phyloP scores from a whole-genome alignment of 2,329 filamentous ascomycete species.

The Amauroascus verrucosus region DNA sequence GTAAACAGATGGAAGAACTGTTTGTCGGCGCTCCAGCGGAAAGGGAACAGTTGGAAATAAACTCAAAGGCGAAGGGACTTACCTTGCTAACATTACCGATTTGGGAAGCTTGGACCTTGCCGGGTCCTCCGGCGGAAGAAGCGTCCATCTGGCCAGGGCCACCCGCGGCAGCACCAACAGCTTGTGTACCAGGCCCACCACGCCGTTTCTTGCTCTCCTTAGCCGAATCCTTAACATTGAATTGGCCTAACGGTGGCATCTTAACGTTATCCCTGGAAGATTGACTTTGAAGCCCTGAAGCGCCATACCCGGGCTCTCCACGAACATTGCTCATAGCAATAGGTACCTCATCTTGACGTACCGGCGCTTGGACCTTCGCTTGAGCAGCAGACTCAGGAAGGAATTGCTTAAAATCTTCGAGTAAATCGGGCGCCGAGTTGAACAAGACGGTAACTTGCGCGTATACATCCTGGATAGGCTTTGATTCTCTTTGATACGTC shows the following conservation, averaged over 20 bases:
- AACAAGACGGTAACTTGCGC: conserved; percentile 92
- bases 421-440: conserved; percentile 79
- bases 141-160: conserved; percentile 27
- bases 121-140: conserved; percentile 26
- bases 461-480: conserved; percentile 97
- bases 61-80: conserved; percentile 19
- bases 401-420: conserved; percentile 99
- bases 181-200: conserved; percentile 42
- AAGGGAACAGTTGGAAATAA: too few relatives aligned
- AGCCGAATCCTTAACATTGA: conserved; percentile 70
- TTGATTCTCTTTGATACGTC: conserved; percentile 95
- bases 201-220: conserved; percentile 88
- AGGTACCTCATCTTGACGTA: conserved; percentile 58
- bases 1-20: too few relatives aligned
- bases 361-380: conserved; percentile 50
- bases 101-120: conserved; percentile 29
- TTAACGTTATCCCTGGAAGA: conserved; percentile 48
- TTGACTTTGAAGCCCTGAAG: conserved; percentile 38
- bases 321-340: conserved; percentile 52
- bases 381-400: conserved; percentile 77
- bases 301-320: conserved; percentile 40
- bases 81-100: conserved; percentile 44
- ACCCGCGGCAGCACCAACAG: conserved; percentile 27
- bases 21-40: too few relatives aligned
- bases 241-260: conserved; percentile 90